Percentiles rank a stretch among this genome's conserved stretches.
Evolutionary conservation across 1,284 basidiomycete species (phyloP).

Genomic region (Boletus semigastroideus): DNA sequence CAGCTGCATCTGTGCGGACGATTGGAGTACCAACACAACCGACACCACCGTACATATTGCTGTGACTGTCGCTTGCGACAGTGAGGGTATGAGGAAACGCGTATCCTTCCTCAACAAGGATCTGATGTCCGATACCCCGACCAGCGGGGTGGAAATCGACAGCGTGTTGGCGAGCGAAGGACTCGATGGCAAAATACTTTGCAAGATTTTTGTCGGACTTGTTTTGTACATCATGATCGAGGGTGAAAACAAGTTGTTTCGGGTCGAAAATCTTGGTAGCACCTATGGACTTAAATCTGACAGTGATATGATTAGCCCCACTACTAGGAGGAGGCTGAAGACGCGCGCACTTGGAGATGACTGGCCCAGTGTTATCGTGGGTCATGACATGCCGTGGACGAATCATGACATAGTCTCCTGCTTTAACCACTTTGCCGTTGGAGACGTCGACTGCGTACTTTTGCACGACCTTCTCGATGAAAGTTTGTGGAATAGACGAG

Average conservation of each 20-base stretch:
- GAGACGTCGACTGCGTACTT: conserved; percentile 91
- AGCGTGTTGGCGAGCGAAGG: conserved; percentile 83
- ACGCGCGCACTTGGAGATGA: conserved; percentile 83
- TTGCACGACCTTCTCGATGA: conserved; percentile 98
- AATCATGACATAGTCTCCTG: conserved; percentile 99
- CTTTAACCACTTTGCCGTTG: conserved; percentile 73
- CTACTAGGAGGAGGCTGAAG: not conserved
- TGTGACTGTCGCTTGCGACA: conserved; percentile 95
- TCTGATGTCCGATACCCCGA: conserved; percentile 96
- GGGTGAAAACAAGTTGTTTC: conserved; percentile 89
- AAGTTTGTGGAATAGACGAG: conserved; percentile 68
- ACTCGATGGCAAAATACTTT: conserved; percentile 93
- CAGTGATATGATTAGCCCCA: conserved; percentile 8
- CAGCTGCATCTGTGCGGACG: conserved; percentile 90
- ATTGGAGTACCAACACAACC: conserved; percentile 98
- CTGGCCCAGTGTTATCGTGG: conserved; percentile 97
- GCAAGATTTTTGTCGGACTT: conserved; percentile 89
- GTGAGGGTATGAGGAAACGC: conserved; percentile 93
- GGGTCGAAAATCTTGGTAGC: conserved; percentile 85
- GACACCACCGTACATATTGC: conserved; percentile 98
- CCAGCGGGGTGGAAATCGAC: conserved; percentile 98
- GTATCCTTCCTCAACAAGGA: conserved; percentile 95
- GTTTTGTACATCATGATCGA: conserved; percentile 99
- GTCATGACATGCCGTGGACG: conserved; percentile 97
- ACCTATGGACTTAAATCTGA: conserved; percentile 92